These are phyloP conservation scores for Sporobolomyces roseus DNA, from an alignment of 768 basidiomycete genomes.

Conservation along the genomic window DNA sequence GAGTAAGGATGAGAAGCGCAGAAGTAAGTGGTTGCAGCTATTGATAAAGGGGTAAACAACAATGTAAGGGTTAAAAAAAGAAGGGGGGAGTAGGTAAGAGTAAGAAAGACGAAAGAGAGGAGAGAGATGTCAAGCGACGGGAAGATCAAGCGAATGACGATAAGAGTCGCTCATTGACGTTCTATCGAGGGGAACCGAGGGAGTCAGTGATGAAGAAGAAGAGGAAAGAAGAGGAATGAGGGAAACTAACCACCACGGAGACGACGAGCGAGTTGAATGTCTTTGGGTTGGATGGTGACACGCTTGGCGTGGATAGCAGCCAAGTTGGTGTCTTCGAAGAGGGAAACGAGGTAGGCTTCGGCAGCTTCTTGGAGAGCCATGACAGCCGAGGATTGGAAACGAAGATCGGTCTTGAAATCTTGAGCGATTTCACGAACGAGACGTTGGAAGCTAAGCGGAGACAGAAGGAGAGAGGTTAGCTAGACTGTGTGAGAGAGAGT, in stretches of 20 bases:
- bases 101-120: constrained; percentile 1
- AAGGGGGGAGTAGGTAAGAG: background rate
- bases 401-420: constrained; percentile 65
- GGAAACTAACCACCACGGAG: constrained; percentile 49
- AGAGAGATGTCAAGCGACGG: constrained; percentile 13
- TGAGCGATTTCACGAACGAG: constrained; percentile 75
- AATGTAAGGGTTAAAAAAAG: background rate
- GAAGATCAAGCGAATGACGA: background rate
- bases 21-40: too few relatives aligned
- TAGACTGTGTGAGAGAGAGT: background rate
- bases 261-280: constrained; percentile 55
- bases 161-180: background rate
- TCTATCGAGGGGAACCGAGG: background rate
- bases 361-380: constrained; percentile 57
- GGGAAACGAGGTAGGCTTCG: constrained; percentile 57
- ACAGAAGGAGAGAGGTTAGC: background rate
- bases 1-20: too few relatives aligned
- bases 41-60: background rate
- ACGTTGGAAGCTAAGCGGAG: constrained; percentile 56
- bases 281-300: constrained; percentile 70
- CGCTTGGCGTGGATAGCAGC: constrained; percentile 56
- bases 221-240: background rate
- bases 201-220: background rate
- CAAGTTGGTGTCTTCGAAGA: constrained; percentile 54
- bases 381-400: constrained; percentile 57